Evolutionary conservation across 2,329 filamentous ascomycete genomes (phyloP).

Genomic region (Arthrobotrys iridis): DNA sequence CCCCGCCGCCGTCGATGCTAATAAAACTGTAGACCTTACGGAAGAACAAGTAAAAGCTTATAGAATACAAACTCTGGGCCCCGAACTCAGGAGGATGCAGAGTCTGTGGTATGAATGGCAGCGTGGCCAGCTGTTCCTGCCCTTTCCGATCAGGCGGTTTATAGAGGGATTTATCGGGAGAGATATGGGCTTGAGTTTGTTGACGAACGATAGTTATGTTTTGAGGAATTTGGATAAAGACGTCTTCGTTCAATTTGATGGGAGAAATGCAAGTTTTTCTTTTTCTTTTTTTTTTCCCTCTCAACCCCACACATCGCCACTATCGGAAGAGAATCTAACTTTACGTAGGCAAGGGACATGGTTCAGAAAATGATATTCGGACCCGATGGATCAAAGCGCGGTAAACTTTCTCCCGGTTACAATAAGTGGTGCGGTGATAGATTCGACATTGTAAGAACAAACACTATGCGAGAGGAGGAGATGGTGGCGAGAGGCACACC

Average conservation of each 20-base stretch:
- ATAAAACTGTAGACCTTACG: neutral
- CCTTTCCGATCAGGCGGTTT: constrained; percentile 26
- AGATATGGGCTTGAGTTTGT: constrained; percentile 16
- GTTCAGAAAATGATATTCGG: constrained; percentile 28
- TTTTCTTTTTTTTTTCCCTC: neutral
- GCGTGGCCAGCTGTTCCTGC: constrained; percentile 8
- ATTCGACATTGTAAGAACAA: constrained; percentile 28
- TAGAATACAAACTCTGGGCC: neutral
- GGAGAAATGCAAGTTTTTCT: constrained; percentile 9
- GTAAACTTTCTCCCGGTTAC: constrained; percentile 25
- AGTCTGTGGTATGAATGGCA: constrained; percentile 34
- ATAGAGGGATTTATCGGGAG: constrained; percentile 18
- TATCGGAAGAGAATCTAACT: neutral
- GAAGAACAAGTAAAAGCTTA: neutral
- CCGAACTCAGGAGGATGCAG: constrained; percentile 31
- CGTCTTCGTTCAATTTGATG: constrained; percentile 24
- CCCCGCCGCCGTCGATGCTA: neutral
- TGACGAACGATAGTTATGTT: constrained; percentile 32
- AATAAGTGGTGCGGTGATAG: constrained; percentile 38
- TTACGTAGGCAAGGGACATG: constrained; percentile 7
- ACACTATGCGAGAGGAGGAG: constrained; percentile 26
- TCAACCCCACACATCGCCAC: too few relatives aligned
- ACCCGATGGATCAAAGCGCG: constrained; percentile 21
- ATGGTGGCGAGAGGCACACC: neutral
- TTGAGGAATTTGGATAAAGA: constrained; percentile 41